phyloP scores from a whole-genome alignment of 2,329 filamentous ascomycete species.

The Fusarium subtropicale region DNA sequence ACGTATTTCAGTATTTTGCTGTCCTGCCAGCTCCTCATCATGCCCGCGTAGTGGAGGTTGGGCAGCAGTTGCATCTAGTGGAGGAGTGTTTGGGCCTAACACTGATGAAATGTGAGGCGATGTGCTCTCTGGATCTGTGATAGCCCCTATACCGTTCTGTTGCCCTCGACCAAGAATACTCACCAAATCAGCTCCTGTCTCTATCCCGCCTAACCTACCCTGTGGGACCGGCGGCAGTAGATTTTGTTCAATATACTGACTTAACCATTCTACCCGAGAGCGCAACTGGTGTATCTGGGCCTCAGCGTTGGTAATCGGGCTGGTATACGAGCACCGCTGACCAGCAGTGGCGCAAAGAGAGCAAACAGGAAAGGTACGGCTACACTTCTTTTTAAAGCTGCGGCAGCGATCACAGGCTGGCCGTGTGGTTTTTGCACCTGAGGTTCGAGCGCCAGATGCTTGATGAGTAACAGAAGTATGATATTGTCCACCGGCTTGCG shows the following conservation, averaged over 20 bases:
- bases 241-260: slow-evolving; percentile 52
- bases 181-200: slow-evolving; percentile 52
- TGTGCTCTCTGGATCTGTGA: slow-evolving; percentile 8
- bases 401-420: slow-evolving; percentile 58
- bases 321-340: slow-evolving; percentile 52
- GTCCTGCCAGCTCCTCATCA: slow-evolving; percentile 20
- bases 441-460: not conserved
- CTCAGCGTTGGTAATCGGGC: slow-evolving; percentile 50
- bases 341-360: slow-evolving; percentile 55
- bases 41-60: slow-evolving; percentile 12
- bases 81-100: slow-evolving; percentile 33
- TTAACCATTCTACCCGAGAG: slow-evolving; percentile 57
- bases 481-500: slow-evolving; percentile 32
- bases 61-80: slow-evolving; percentile 21
- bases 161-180: slow-evolving; percentile 17
- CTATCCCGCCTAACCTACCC: slow-evolving; percentile 50
- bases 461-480: slow-evolving; percentile 9
- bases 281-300: slow-evolving; percentile 53
- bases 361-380: slow-evolving; percentile 56
- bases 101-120: slow-evolving; percentile 29
- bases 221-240: slow-evolving; percentile 40
- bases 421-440: slow-evolving; percentile 24
- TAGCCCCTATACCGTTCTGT: not conserved
- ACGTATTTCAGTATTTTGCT: slow-evolving; percentile 25
- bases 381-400: slow-evolving; percentile 60